phyloP scores from a whole-genome alignment of 2,329 filamentous ascomycete species.

The Scedosporium boydii region DNA sequence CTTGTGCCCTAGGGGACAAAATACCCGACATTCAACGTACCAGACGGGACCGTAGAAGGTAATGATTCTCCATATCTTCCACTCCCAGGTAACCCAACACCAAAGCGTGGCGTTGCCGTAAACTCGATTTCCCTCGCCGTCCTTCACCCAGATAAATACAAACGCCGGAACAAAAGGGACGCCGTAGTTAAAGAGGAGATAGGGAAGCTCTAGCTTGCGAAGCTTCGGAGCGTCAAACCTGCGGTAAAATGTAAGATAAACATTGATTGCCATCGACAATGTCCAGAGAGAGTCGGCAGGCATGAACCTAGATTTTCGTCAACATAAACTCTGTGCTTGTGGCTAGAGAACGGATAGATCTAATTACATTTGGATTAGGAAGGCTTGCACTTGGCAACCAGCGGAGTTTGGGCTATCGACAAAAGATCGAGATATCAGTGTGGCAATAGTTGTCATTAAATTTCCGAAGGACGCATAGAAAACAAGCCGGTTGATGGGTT shows the following conservation, averaged over 20 bases:
- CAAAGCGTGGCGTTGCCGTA: slow-evolving; percentile 67
- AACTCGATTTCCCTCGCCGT: slow-evolving; percentile 37
- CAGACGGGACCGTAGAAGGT: slow-evolving; percentile 62
- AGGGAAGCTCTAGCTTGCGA: slow-evolving; percentile 55
- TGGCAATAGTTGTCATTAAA: slow-evolving; percentile 66
- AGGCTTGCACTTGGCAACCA: slow-evolving; percentile 63
- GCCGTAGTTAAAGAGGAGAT: slow-evolving; percentile 58
- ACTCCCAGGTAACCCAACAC: slow-evolving; percentile 61
- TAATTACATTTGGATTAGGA: slow-evolving; percentile 69
- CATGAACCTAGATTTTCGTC: slow-evolving; percentile 49
- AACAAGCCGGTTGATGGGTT: slow-evolving; percentile 74
- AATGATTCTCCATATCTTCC: slow-evolving; percentile 58
- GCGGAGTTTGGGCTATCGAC: slow-evolving; percentile 36
- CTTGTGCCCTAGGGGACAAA: slow-evolving; percentile 13
- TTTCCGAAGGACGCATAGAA: slow-evolving; percentile 81
- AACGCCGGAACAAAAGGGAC: slow-evolving; percentile 57
- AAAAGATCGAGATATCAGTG: slow-evolving; percentile 59
- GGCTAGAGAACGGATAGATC: not conserved
- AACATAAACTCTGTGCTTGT: not conserved
- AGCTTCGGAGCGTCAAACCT: slow-evolving; percentile 55
- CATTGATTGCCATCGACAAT: slow-evolving; percentile 69
- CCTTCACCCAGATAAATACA: slow-evolving; percentile 50
- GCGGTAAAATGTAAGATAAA: slow-evolving; percentile 66
- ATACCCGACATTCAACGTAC: slow-evolving; percentile 12
- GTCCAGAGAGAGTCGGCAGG: slow-evolving; percentile 65